Base-by-base conservation (phyloP, 371 early-diverging fungal species). In the Mucor piriformis region DNA sequence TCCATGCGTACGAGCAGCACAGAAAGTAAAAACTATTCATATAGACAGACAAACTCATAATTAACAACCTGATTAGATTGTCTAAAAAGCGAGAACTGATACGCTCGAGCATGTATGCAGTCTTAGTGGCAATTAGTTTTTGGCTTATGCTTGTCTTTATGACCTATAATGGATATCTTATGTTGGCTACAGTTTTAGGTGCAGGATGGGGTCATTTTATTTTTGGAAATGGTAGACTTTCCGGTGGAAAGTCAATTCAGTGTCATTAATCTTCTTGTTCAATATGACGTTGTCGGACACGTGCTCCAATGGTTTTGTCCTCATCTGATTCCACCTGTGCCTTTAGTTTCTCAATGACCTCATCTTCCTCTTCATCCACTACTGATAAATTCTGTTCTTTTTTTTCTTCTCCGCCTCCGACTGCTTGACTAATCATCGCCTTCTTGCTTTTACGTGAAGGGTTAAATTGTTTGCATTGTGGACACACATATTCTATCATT, bases 101-200 rank as follows among this genome's bases (percentile, higher is more conserved):
- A 15, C 84, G 86, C 0, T 79, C 89, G 15, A 21, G 77, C 12
- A 64, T 85, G 29, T 88, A 90, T 58, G 85, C 82, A 44, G 59
- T 77, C 1, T 72, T 87, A 55, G 84, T 86, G 12, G 81, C 77
- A 27, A 76, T 88, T 46, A 87, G 88, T 29, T 87, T 86, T 69
- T 81, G 86, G 40, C 53, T 89, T 6, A 90, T 90, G 91, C 81
- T 90, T 32, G 83, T 92, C 34, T 91, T 91, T 68, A 92, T 92
- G 93, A 92, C 91, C 0, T 92, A 90, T 67, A 92, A 92, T 61
- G 90, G 89, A 15, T 91, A 75, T 72, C 75, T 92, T 3, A 91
- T 92, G 77, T 68, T 87, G 6, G 80, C 86, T 7, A 82, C 86
- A 2, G 79, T 88, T 21, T 54, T 84, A 20, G 93, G 93, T 16